Evolutionary conservation across 768 basidiomycete species (phyloP).

Genomic region (Tulasnella sp.): DNA sequence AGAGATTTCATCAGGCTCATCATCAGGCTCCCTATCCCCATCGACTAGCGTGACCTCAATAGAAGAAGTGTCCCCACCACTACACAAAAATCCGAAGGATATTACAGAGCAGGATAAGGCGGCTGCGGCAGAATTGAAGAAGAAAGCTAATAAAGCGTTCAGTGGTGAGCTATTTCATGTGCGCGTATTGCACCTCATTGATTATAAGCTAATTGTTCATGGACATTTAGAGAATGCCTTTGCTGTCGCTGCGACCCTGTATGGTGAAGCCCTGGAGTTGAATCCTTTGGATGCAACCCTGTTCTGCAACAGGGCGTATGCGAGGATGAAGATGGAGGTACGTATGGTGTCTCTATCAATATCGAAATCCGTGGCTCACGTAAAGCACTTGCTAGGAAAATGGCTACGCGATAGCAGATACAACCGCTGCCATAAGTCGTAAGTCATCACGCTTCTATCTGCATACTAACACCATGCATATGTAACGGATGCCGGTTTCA

Average conservation of each 20-base stretch:
- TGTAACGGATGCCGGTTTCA: no score
- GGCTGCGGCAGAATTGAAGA: slow-evolving; percentile 63
- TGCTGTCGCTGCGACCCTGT: slow-evolving; percentile 59
- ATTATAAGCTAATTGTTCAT: background rate
- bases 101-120: slow-evolving; percentile 60
- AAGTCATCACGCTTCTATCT: background rate
- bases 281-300: slow-evolving; percentile 83
- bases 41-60: background rate
- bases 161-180: slow-evolving; percentile 35
- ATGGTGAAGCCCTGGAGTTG: slow-evolving; percentile 72
- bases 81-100: slow-evolving; percentile 6
- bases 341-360: background rate
- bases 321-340: slow-evolving; percentile 65
- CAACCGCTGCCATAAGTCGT: slow-evolving; percentile 43
- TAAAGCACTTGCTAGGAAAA: slow-evolving; percentile 48
- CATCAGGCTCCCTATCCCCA: slow-evolving; percentile 1
- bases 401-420: slow-evolving; percentile 82
- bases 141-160: slow-evolving; percentile 83
- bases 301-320: slow-evolving; percentile 91
- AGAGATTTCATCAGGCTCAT: slow-evolving; percentile 1
- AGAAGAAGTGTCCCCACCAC: background rate
- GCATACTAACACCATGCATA: no score
- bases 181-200: background rate
- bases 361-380: background rate
- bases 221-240: slow-evolving; percentile 56